These are phyloP conservation scores for Hortiboletus campestris DNA, from an alignment of 768 basidiomycete genomes.

Conservation along the genomic window DNA sequence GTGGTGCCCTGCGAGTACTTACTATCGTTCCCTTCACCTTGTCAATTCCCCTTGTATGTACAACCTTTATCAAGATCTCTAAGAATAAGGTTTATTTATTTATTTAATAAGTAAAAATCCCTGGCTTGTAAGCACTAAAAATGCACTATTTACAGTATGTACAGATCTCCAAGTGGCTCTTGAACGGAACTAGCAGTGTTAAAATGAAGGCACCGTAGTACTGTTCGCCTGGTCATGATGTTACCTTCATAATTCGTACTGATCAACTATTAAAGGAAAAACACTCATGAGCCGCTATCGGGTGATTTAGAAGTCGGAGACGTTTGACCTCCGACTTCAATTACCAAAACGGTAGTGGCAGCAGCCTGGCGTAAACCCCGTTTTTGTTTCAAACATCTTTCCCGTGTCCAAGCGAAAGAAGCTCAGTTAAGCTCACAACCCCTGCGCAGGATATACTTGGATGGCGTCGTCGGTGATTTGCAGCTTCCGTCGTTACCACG, in stretches of 20 bases:
- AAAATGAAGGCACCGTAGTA: too few species aligned
- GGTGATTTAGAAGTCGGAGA: slow-evolving; percentile 26
- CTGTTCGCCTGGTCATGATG: neutral
- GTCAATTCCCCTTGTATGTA: too few species aligned
- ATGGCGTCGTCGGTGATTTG: slow-evolving; percentile 17
- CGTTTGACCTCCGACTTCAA: slow-evolving; percentile 20
- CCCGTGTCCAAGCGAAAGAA: slow-evolving; percentile 11
- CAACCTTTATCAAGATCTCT: too few species aligned
- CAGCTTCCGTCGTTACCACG: slow-evolving; percentile 18
- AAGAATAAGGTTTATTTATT: too few species aligned
- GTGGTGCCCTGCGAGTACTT: neutral
- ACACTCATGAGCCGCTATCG: neutral
- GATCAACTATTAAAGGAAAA: neutral
- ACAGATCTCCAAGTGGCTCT: too few species aligned
- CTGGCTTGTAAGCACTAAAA: too few species aligned
- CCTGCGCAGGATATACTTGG: slow-evolving; percentile 1
- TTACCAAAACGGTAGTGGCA: slow-evolving; percentile 1
- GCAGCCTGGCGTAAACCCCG: too few species aligned
- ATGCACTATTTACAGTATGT: too few species aligned
- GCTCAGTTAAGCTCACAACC: neutral
- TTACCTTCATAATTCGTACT: neutral
- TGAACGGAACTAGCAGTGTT: too few species aligned
- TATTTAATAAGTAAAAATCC: too few species aligned
- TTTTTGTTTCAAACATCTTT: neutral
- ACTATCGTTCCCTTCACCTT: too few species aligned